Conservation (phyloP, 257 asterid species). For the Avicennia marina region DNA sequence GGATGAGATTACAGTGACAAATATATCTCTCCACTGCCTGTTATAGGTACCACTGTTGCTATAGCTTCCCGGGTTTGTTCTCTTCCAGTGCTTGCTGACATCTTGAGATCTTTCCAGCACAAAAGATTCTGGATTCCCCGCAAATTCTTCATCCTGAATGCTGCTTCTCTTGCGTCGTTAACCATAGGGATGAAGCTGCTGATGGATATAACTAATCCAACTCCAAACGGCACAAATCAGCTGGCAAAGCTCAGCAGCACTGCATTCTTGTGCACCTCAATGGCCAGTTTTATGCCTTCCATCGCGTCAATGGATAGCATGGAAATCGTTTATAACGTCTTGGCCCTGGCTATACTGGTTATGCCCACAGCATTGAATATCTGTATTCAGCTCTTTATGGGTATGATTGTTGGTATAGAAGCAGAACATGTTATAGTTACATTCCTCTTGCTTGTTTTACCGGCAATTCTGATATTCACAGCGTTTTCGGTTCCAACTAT, state of each 20-base stretch:
- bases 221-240: constrained; percentile 1
- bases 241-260: background rate
- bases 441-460: background rate
- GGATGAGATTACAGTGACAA: background rate
- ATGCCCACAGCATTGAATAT: background rate
- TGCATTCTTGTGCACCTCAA: constrained; percentile 4
- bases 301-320: constrained; percentile 9
- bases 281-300: constrained; percentile 21
- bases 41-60: constrained; percentile 12
- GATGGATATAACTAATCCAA: constrained; percentile 3
- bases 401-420: background rate
- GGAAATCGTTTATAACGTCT: constrained; percentile 2
- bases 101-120: background rate
- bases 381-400: background rate
- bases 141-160: constrained; percentile 18
- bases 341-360: constrained; percentile 16
- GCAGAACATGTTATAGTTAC: background rate
- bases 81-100: constrained; percentile 16
- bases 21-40: constrained; percentile 5
- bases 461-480: background rate
- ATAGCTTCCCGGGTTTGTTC: constrained; percentile 17
- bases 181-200: constrained; percentile 16
- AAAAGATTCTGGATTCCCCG: constrained; percentile 14
- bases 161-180: constrained; percentile 15
- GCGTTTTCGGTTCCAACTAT: background rate